A percentile compares a stretch with the other conserved stretches of the same genome.
phyloP scores from a whole-genome alignment of 1,284 basidiomycete genomes.

The Thelephora terrestris region DNA sequence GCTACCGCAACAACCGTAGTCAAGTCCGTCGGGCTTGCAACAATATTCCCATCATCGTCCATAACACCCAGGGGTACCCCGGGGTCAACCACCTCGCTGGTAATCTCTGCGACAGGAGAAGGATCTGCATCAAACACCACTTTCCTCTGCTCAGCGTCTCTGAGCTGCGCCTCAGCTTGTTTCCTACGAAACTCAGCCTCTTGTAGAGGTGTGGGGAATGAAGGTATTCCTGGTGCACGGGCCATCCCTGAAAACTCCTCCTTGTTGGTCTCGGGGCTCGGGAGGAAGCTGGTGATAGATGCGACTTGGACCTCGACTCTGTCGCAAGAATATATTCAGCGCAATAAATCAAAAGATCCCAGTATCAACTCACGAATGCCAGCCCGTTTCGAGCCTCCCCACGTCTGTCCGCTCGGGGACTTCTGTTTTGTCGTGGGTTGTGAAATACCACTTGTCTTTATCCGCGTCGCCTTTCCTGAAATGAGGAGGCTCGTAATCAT shows the following conservation, averaged over 20 bases:
- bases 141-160: slow-evolving; percentile 32
- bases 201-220: slow-evolving; percentile 41
- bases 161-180: slow-evolving; percentile 44
- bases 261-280: slow-evolving; percentile 50
- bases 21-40: slow-evolving; percentile 8
- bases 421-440: slow-evolving; percentile 60
- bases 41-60: slow-evolving; percentile 21
- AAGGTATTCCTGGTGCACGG: slow-evolving; percentile 21
- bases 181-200: slow-evolving; percentile 40
- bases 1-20: too few relatives aligned
- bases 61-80: slow-evolving; percentile 23
- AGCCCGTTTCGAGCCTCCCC: slow-evolving; percentile 56
- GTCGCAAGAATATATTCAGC: slow-evolving; percentile 3
- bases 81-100: slow-evolving; percentile 9
- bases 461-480: slow-evolving; percentile 59
- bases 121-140: slow-evolving; percentile 38
- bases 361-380: slow-evolving; percentile 45
- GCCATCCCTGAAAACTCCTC: slow-evolving; percentile 45
- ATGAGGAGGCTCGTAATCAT: slow-evolving; percentile 67
- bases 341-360: slow-evolving; percentile 1
- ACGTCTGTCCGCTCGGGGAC: slow-evolving; percentile 60
- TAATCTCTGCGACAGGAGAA: slow-evolving; percentile 10
- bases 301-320: slow-evolving; percentile 61
- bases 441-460: slow-evolving; percentile 66
- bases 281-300: slow-evolving; percentile 64